Evolutionary conservation across 352 stramenopile species (phyloP), one percentile per base, ranked within the genome.

Genomic region (Lagenidium giganteum): DNA sequence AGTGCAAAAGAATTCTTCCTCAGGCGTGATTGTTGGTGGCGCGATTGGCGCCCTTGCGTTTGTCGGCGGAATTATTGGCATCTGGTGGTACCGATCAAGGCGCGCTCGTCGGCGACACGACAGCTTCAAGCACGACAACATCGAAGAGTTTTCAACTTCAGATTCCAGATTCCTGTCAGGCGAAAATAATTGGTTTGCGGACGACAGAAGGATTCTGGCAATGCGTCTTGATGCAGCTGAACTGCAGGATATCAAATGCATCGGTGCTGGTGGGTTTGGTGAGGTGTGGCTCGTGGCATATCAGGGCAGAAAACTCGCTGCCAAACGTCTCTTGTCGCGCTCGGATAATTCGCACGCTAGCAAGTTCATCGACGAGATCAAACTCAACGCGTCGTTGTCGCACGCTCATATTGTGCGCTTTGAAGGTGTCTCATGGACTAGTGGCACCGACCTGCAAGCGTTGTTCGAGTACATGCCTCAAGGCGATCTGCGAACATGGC

Each of bases 341-440:
- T 23, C n/a, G 9, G 41, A 48, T 22, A 5, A 48, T 22, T 28
- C 20, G 8, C 41, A 30, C 9, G 44, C 44, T n/a, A n/a, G n/a
- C 1, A 33, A 22, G 13, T 62, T 62, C 21, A 27, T 47, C 11
- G 47, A 57, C 3, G 46, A 62, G 30, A 55, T 62, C 22, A 33
- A 35, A 20, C 34, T 62, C 17, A 47, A 53, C 30, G 17, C 46
- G 13, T 23, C 24, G 24, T 54, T 62, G 5, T 20, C 9, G 0
- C 53, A 62, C 20, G 26, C 53, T 13, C 41, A 53, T 13, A 51
- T 61, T 21, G 46, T 61, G 0, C 6, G 9, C 1, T 51, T 62
- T 35, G 38, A 57, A 7, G 53, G 47, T 8, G 51, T 37, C 22
- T 33, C 46, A 11, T 62, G 53, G 46, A 48, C 41, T 8, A 14